phyloP scores from a whole-genome alignment of 148 eudicot genomes.

The Simmondsia chinensis region DNA sequence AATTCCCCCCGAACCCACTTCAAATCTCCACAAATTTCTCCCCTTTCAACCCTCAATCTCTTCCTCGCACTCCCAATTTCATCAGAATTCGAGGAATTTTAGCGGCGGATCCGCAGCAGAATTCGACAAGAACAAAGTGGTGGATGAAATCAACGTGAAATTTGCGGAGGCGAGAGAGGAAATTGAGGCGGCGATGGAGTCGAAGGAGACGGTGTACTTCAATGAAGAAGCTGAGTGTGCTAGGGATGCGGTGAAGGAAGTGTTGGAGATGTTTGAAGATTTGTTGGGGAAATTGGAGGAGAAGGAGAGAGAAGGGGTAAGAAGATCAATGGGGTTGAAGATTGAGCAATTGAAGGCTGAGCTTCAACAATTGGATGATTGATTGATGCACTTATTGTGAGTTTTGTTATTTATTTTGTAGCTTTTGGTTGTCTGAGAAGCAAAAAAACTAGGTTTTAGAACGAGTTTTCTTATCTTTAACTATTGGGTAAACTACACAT shows the following conservation, averaged over 20 bases:
- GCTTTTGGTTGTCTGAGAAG: no score
- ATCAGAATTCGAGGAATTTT: conserved; percentile 20
- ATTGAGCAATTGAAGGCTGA: conserved; percentile 97
- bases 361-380: conserved; percentile 76
- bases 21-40: conserved; percentile 11
- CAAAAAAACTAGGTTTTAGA: no score
- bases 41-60: conserved; percentile 12
- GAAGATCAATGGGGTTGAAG: conserved; percentile 92
- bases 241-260: conserved; percentile 63
- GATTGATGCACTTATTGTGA: conserved; percentile 13
- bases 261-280: conserved; percentile 56
- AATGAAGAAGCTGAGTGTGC: conserved; percentile 94
- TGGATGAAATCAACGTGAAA: conserved; percentile 74
- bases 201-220: conserved; percentile 89
- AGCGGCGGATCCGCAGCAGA: conserved; percentile 11
- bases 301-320: conserved; percentile 42
- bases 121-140: conserved; percentile 45
- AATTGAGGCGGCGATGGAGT: conserved; percentile 86
- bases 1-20: conserved; percentile 8
- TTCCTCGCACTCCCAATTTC: conserved; percentile 7
- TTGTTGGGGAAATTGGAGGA: conserved; percentile 49
- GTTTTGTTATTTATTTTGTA: conserved; percentile 10
- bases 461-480: no score
- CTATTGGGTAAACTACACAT: no score
- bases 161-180: conserved; percentile 97